These are phyloP conservation scores for Echinosophora koreensis DNA, from an alignment of 306 rosid genomes.

Conservation along the genomic window DNA sequence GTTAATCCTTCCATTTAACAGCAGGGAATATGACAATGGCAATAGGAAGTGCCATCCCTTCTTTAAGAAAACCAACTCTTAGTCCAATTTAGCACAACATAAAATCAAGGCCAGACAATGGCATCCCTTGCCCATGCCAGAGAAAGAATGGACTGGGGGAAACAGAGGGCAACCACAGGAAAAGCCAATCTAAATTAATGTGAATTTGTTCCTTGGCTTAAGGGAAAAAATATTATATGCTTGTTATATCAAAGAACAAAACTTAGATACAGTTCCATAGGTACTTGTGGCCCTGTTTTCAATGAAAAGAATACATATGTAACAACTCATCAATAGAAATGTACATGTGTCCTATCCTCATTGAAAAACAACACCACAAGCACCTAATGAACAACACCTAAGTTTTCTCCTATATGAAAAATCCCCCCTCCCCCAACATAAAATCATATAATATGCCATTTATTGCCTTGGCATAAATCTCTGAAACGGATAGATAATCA, in stretches of 20 bases:
- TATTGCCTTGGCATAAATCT: neutral
- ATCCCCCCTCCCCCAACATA: neutral
- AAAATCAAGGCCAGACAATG: constrained; percentile 4
- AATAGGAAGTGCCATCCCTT: neutral
- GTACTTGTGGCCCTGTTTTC: too few relatives aligned
- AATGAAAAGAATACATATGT: too few relatives aligned
- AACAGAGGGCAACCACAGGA: neutral
- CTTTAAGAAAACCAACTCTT: constrained; percentile 10
- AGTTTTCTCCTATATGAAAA: neutral
- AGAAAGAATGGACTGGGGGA: neutral
- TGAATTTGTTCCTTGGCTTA: neutral
- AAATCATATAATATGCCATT: constrained; percentile 3
- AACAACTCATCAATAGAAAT: too few relatives aligned
- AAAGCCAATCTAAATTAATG: constrained; percentile 9
- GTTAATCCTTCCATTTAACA: constrained; percentile 31
- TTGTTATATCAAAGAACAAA: neutral
- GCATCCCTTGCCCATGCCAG: neutral
- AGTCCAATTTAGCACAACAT: constrained; percentile 14
- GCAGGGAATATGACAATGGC: neutral
- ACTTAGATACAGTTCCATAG: too few relatives aligned
- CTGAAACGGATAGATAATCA: constrained; percentile 17
- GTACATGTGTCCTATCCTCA: too few relatives aligned
- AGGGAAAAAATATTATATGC: neutral
- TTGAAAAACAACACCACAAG: too few relatives aligned
- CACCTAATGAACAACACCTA: too few relatives aligned